These are phyloP conservation scores for Exophiala sp. DNA, from an alignment of 2,329 filamentous ascomycete genomes.

Conservation along the genomic window DNA sequence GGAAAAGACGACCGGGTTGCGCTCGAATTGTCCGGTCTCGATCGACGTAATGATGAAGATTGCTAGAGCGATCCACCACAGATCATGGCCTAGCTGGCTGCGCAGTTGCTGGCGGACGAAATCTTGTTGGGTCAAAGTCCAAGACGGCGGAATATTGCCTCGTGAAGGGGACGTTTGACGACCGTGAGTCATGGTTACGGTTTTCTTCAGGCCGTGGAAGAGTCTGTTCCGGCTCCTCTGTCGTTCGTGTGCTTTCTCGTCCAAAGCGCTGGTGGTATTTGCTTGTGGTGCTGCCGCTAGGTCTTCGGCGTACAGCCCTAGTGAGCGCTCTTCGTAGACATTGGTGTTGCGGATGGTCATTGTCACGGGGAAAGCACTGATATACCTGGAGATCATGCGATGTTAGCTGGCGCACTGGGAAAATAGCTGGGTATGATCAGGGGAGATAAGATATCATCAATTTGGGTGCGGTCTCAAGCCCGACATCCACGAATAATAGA, in stretches of 20 bases:
- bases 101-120: conserved; percentile 55
- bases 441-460: too few species aligned
- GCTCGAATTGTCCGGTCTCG: conserved; percentile 51
- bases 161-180: background rate
- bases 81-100: conserved; percentile 60
- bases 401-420: too few species aligned
- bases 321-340: conserved; percentile 63
- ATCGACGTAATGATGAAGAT: conserved; percentile 56
- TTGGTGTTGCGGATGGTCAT: conserved; percentile 82
- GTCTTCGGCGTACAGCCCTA: conserved; percentile 51
- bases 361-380: conserved; percentile 92
- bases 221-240: background rate
- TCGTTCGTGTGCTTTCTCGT: conserved; percentile 2
- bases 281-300: conserved; percentile 7
- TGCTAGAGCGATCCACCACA: conserved; percentile 60
- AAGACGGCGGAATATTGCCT: background rate
- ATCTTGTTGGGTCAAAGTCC: conserved; percentile 38
- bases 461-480: too few species aligned
- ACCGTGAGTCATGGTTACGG: conserved; percentile 15
- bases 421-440: too few species aligned
- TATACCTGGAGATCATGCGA: conserved; percentile 45
- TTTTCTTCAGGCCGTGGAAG: conserved; percentile 11
- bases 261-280: background rate
- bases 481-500: too few species aligned
- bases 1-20: conserved; percentile 49